phyloP scores from a whole-genome alignment of 148 eudicot genomes.

The Persicaria tinctoria region DNA sequence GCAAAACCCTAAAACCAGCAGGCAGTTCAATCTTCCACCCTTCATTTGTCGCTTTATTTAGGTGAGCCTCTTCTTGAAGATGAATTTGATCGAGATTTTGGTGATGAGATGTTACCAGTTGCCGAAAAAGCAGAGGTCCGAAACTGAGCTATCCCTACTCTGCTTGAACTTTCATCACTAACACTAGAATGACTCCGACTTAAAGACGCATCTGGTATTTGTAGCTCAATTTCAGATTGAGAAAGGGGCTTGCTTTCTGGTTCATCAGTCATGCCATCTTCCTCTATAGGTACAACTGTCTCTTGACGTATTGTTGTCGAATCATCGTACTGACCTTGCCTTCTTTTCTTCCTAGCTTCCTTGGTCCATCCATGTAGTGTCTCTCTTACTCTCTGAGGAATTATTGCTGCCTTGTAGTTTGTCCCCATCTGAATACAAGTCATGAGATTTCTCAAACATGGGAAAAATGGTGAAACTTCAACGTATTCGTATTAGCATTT shows the following conservation, averaged over 20 bases:
- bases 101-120: conserved; percentile 27
- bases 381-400: conserved; percentile 77
- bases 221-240: conserved; percentile 44
- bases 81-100: conserved; percentile 29
- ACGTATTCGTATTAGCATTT: not conserved
- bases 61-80: conserved; percentile 13
- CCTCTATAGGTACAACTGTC: conserved; percentile 71
- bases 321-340: conserved; percentile 53
- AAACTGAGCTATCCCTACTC: not conserved
- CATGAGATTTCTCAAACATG: too few species aligned
- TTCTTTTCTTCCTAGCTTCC: conserved; percentile 55
- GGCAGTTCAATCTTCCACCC: not conserved
- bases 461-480: too few species aligned
- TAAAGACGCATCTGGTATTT: conserved; percentile 30
- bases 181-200: not conserved
- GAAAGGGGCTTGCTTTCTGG: conserved; percentile 35
- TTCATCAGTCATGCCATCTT: conserved; percentile 51
- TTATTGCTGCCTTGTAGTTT: conserved; percentile 88
- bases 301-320: conserved; percentile 58
- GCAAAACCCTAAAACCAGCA: not conserved
- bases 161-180: not conserved
- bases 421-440: conserved; percentile 67
- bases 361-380: conserved; percentile 84
- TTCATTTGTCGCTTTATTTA: not conserved
- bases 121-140: not conserved